Conservation (phyloP, 2,329 filamentous ascomycete species). For the Neofusicoccum ribis region DNA sequence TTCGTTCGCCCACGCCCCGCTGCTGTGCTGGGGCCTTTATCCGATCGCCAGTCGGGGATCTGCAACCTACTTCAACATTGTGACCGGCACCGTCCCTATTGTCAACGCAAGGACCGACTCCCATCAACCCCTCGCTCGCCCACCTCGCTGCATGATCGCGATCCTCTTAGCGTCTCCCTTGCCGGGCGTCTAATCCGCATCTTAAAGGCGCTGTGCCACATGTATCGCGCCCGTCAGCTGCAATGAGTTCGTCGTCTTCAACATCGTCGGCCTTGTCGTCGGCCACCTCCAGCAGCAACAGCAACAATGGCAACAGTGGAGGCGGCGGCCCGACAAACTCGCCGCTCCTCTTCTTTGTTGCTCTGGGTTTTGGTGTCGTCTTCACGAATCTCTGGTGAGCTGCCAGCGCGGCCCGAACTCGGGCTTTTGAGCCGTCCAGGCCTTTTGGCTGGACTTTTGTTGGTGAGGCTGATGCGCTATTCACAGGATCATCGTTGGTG, state of each 20-base stretch:
- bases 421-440: background rate
- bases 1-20: slow-evolving; percentile 7
- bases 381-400: slow-evolving; percentile 97
- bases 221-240: background rate
- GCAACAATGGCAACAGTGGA: slow-evolving; percentile 30
- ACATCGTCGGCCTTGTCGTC: slow-evolving; percentile 21
- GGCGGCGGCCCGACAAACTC: slow-evolving; percentile 63
- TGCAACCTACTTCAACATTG: slow-evolving; percentile 6
- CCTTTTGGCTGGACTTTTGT: background rate
- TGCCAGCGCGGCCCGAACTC: background rate
- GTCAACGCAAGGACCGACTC: slow-evolving; percentile 7
- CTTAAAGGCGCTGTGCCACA: background rate
- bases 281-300: slow-evolving; percentile 22
- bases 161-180: background rate
- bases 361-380: slow-evolving; percentile 93
- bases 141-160: slow-evolving; percentile 5
- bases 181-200: background rate
- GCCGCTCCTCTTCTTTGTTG: slow-evolving; percentile 87
- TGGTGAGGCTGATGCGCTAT: background rate
- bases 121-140: slow-evolving; percentile 11
- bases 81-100: slow-evolving; percentile 15
- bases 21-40: slow-evolving; percentile 3
- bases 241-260: slow-evolving; percentile 20
- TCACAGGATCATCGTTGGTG: slow-evolving; percentile 94
- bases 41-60: slow-evolving; percentile 10